Base-by-base conservation (phyloP, 83 land plant genomes). In the Diphasiastrum complanatum region DNA sequence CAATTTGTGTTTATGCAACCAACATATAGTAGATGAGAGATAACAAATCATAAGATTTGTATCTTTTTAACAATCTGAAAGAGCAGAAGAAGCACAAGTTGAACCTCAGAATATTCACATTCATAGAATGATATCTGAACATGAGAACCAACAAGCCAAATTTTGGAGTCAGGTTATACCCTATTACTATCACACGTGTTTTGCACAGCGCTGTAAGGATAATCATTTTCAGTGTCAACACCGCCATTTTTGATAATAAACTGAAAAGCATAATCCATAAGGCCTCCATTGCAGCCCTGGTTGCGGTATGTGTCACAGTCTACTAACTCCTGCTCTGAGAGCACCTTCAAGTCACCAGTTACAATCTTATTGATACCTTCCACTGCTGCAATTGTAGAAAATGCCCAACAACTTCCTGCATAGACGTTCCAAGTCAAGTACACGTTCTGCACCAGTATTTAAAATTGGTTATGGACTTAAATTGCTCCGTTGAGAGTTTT, bases 251-350 rank as follows among this genome's bases (percentile, higher is more conserved):
- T 5, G 27, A 53, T 4, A 1, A 70, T 49, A 33, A 60, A 70
- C n/a, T 70, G 33, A 45, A 70, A 70, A 3, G 73, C 73, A 24
- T 35, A 12, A 6, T 34, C 33, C 76, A 73, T 73, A 2, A 46
- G 32, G 23, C 76, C 76, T n/a, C 77, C 77, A 18, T 70, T 47
- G 76, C 77, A 69, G 12, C 77, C 77, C 5, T n/a, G 2, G 61
- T 70, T 62, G 35, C 10, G 0, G 5, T 60, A 3, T 5, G 37
- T 65, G 47, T 65, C 72, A 40, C 87, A 81, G 47, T 84, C 85
- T 23, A 84, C 74, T 0, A 84, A 63, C 49, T 81, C 51, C 46
- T 83, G 86, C 74, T 83, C 86, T 1, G 86, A 83, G 30, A 83
- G 43, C 5, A 75, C 41, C 33, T 74, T 57, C 38, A 80, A 33